Evolutionary conservation across 371 early-diverging fungal genomes (phyloP), one percentile per base, ranked within the genome.

Genomic region (Mucor mucedo): DNA sequence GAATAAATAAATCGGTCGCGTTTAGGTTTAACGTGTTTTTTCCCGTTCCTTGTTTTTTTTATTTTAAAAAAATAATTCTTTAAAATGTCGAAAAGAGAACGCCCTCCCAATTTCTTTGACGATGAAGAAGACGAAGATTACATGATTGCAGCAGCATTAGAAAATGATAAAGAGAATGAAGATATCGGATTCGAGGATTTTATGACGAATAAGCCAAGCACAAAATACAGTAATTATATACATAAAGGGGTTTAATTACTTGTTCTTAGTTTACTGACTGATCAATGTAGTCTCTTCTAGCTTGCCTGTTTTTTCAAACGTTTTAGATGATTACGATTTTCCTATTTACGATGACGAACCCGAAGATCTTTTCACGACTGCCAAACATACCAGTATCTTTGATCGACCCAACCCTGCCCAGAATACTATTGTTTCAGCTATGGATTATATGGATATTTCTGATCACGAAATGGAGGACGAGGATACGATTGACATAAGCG

Each of bases 41-140:
- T 52, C 28, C 48, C 28, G 59, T 48, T 49, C 29, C 35, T 30
- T 42, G 10, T 33, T 35, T 49, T 52, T 64, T 29, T 58, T 29
- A 27, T 52, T 14, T 28, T 32, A 54, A 52, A 29, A 44, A 47
- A 58, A 27, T 27, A 27, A 60, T 10, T 5, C 5, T 30, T 14
- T 21, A 63, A 39, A 47, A 41, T 32, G 32, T 32, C 42, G 21
- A 61, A 62, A 55, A 14, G 56, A 62, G 63, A 62, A 16, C 41
- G 64, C 16, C 58, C 58, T 29, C 14, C 39, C 8, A 39, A 52
- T 39, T 64, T 64, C 45, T 61, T 66, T 44, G 52, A 55, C 2
- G 61, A 62, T 1, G 57, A 58, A 1, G 68, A 68, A 0, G 65
- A 65, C 2, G 68, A 68, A 2, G 68, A 68, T 30, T 62, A 63